Percentiles rank a stretch among this genome's conserved stretches.
These are phyloP conservation scores for Kitagawia praeruptora DNA, from an alignment of 129 eudicot genomes.

Conservation along the genomic window DNA sequence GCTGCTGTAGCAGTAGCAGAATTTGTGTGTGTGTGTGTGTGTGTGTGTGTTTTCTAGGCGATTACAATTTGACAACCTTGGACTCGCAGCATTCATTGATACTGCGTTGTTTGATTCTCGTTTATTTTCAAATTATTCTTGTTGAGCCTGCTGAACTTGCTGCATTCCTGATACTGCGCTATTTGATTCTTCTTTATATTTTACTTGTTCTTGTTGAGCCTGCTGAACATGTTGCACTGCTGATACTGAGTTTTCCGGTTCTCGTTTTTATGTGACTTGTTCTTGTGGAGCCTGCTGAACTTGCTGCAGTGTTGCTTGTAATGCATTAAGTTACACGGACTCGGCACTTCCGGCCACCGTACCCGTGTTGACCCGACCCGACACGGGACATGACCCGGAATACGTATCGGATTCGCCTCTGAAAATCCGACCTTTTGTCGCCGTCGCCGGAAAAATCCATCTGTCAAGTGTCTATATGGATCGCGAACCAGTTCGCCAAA, in stretches of 20 bases:
- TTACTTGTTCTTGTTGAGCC: conserved; percentile 21
- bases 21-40: conserved; percentile 14
- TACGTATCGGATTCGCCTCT: too few relatives aligned
- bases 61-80: conserved; percentile 9
- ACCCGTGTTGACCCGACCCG: too few relatives aligned
- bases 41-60: conserved; percentile 15
- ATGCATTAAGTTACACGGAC: too few relatives aligned
- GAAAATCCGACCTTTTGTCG: too few relatives aligned
- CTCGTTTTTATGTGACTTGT: conserved; percentile 10
- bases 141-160: conserved; percentile 35
- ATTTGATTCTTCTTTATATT: conserved; percentile 7
- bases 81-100: neutral
- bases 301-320: conserved; percentile 26
- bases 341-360: too few relatives aligned
- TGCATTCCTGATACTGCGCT: conserved; percentile 7
- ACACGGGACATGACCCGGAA: too few relatives aligned
- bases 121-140: conserved; percentile 12
- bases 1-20: conserved; percentile 12
- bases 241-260: neutral
- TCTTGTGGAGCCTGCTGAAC: conserved; percentile 31
- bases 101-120: conserved; percentile 1
- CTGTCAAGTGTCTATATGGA: too few relatives aligned
- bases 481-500: too few relatives aligned
- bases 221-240: conserved; percentile 37
- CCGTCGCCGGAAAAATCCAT: too few relatives aligned